A percentile compares a stretch with the other conserved stretches of the same genome.
phyloP scores from a whole-genome alignment of 31 red algal species.

The Bonnemaisonia californica region DNA sequence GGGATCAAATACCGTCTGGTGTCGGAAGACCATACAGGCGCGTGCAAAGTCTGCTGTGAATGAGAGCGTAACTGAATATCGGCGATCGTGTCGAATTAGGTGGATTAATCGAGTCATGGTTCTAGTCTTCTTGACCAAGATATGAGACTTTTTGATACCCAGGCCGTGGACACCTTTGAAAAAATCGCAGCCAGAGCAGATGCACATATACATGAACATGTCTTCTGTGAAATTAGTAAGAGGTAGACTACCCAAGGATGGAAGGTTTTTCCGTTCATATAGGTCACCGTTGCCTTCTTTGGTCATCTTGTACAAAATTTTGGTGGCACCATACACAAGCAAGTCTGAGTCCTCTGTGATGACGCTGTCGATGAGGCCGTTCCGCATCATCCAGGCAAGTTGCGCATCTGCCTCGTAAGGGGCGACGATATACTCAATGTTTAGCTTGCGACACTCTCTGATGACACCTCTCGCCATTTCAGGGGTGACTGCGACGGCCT shows the following conservation, averaged over 20 bases:
- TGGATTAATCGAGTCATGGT: slow-evolving; percentile 60
- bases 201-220: slow-evolving; percentile 91
- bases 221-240: slow-evolving; percentile 80
- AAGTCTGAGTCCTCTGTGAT: slow-evolving; percentile 99
- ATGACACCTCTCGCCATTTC: slow-evolving; percentile 90
- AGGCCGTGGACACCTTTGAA: slow-evolving; percentile 88
- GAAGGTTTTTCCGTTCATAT: slow-evolving; percentile 73
- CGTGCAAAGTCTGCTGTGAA: slow-evolving; percentile 69
- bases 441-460: slow-evolving; percentile 59
- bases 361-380: slow-evolving; percentile 68
- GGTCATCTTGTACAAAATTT: slow-evolving; percentile 90
- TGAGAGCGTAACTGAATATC: slow-evolving; percentile 31
- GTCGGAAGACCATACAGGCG: slow-evolving; percentile 85
- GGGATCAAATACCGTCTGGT: slow-evolving; percentile 92
- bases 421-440: slow-evolving; percentile 86
- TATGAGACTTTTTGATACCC: slow-evolving; percentile 84
- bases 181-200: slow-evolving; percentile 97
- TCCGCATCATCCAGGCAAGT: slow-evolving; percentile 83
- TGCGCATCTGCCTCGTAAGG: slow-evolving; percentile 99
- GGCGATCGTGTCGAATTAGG: slow-evolving; percentile 40
- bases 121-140: slow-evolving; percentile 57
- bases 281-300: slow-evolving; percentile 83
- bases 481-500: slow-evolving; percentile 79
- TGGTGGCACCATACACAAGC: slow-evolving; percentile 87
- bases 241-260: slow-evolving; percentile 50